A percentile compares a stretch with the other conserved stretches of the same genome.
Conservation (phyloP, 306 rosid genomes). For the Cicer bijugum region DNA sequence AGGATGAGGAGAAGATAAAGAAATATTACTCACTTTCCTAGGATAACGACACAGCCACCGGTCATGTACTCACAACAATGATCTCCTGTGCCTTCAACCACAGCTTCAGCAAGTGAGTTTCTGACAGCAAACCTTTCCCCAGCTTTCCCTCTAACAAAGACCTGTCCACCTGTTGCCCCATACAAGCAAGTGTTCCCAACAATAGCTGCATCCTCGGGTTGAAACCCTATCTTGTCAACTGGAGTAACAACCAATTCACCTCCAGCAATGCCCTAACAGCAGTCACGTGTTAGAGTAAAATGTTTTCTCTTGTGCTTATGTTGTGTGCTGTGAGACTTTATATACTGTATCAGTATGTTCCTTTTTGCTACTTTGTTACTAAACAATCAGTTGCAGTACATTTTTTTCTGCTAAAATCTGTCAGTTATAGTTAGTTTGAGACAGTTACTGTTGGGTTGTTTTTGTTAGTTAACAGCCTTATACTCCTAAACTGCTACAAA, state of each 20-base stretch:
- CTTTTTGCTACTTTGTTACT: no score
- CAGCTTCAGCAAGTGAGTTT: constrained; percentile 97
- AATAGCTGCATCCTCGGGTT: constrained; percentile 93
- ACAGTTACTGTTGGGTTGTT: no score
- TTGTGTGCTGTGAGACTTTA: no score
- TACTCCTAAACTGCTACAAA: no score
- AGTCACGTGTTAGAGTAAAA: background rate
- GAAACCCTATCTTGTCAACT: constrained; percentile 77
- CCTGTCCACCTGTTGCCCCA: constrained; percentile 98
- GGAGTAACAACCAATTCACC: constrained; percentile 94
- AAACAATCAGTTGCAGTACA: no score
- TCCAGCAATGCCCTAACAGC: constrained; percentile 88
- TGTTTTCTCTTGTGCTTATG: no score
- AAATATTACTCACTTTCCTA: constrained; percentile 86
- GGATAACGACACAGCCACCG: constrained; percentile 91
- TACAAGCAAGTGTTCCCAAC: constrained; percentile 98
- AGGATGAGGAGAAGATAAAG: constrained; percentile 36
- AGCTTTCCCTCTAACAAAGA: constrained; percentile 92
- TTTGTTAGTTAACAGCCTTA: no score
- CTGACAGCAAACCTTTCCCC: constrained; percentile 98
- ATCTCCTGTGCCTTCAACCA: constrained; percentile 98
- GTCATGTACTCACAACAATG: constrained; percentile 99
- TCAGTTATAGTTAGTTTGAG: no score
- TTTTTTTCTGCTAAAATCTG: no score
- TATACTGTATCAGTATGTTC: no score